Percentiles rank a stretch among this genome's conserved stretches.
These are phyloP conservation scores for Candida insectalens DNA, from an alignment of 805 yeast genomes.

Conservation along the genomic window DNA sequence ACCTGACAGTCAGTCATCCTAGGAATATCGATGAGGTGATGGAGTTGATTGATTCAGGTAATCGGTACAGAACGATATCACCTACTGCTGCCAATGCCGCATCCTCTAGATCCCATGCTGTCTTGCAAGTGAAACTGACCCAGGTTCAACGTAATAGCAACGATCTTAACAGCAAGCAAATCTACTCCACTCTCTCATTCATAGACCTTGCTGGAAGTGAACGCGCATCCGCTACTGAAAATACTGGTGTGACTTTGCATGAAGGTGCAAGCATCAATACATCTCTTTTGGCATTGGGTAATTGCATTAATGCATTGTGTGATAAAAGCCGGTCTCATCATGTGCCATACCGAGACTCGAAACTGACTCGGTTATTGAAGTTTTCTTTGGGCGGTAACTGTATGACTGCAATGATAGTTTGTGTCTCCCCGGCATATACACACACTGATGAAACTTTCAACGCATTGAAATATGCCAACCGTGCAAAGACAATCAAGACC, in stretches of 20 bases:
- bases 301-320: conserved; percentile 88
- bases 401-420: conserved; percentile 92
- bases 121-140: conserved; percentile 64
- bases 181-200: conserved; percentile 72
- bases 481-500: conserved; percentile 87
- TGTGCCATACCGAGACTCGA: conserved; percentile 87
- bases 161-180: conserved; percentile 56
- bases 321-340: conserved; percentile 59
- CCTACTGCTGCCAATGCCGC: conserved; percentile 89
- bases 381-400: conserved; percentile 92
- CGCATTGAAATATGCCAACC: conserved; percentile 81
- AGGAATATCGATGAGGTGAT: conserved; percentile 59
- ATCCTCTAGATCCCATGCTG: conserved; percentile 91
- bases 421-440: conserved; percentile 75
- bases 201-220: conserved; percentile 95
- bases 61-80: conserved; percentile 67
- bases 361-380: conserved; percentile 75
- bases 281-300: conserved; percentile 82
- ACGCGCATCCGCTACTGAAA: conserved; percentile 82
- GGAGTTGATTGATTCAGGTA: conserved; percentile 68
- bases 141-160: conserved; percentile 47
- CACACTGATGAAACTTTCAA: conserved; percentile 93
- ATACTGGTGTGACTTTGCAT: conserved; percentile 67
- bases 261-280: conserved; percentile 94
- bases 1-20: conserved; percentile 57